Evolutionary conservation across 208 protist species (phyloP).

Genomic region (Wallacemonas rigidus): DNA sequence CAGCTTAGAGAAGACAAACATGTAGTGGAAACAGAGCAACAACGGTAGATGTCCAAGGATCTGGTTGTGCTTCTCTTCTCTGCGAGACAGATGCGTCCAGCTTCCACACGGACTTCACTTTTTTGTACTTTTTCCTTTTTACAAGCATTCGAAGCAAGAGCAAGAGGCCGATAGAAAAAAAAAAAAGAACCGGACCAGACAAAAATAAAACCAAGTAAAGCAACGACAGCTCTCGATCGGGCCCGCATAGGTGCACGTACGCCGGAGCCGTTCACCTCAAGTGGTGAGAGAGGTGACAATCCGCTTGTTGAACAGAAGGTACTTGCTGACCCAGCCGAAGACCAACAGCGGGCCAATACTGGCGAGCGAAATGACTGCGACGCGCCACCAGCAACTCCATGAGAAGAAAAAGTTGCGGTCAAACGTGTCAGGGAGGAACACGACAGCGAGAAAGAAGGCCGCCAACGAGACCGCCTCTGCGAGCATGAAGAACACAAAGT

Average conservation of each 20-base stretch:
- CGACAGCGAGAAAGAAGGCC: conserved; percentile 91
- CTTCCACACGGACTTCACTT: too few relatives aligned
- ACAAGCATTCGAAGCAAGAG: neutral
- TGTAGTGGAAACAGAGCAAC: too few relatives aligned
- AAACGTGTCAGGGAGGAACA: conserved; percentile 93
- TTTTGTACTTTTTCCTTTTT: too few relatives aligned
- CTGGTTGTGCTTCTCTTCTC: too few relatives aligned
- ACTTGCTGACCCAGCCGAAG: conserved; percentile 46
- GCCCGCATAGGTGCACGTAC: neutral
- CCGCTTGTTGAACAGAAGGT: conserved; percentile 51
- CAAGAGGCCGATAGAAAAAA: neutral
- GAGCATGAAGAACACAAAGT: conserved; percentile 88
- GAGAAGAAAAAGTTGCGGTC: conserved; percentile 94
- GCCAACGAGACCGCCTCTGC: conserved; percentile 89
- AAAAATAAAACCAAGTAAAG: too few relatives aligned
- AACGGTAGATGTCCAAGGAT: too few relatives aligned
- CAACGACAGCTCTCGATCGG: too few relatives aligned
- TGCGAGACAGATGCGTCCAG: too few relatives aligned
- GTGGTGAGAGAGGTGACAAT: conserved; percentile 29
- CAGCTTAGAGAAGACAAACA: too few relatives aligned
- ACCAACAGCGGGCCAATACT: conserved; percentile 66
- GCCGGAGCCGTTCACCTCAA: neutral
- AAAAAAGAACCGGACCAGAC: neutral
- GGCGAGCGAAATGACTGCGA: conserved; percentile 77
- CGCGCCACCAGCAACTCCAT: conserved; percentile 89